These are phyloP conservation scores for Mallotus repandus DNA, from an alignment of 441 rosid species.

Conservation along the genomic window DNA sequence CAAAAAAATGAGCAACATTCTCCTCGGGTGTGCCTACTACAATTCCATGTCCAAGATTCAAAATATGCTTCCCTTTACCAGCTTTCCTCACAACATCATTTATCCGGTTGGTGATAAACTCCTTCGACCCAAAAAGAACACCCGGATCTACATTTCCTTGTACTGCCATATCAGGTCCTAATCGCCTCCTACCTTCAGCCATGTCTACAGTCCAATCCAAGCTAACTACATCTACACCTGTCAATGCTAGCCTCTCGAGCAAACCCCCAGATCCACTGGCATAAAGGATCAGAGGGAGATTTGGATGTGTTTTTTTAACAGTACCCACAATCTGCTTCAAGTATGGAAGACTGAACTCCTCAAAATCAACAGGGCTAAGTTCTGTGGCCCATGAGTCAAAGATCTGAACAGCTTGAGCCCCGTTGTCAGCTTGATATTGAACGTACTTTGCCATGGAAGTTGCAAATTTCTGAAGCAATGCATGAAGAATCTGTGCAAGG, in stretches of 20 bases:
- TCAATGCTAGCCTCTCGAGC: conserved; percentile 79
- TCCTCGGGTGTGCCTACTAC: conserved; percentile 94
- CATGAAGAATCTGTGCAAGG: conserved; percentile 64
- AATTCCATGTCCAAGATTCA: conserved; percentile 97
- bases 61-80: conserved; percentile 76
- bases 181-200: conserved; percentile 88
- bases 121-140: conserved; percentile 84
- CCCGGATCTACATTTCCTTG: conserved; percentile 97
- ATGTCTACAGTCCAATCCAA: conserved; percentile 98
- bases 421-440: conserved; percentile 76
- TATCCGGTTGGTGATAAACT: conserved; percentile 79
- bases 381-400: conserved; percentile 98
- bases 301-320: conserved; percentile 82
- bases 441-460: conserved; percentile 84
- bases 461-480: conserved; percentile 78
- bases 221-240: conserved; percentile 94
- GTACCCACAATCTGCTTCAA: conserved; percentile 78
- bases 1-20: conserved; percentile 91
- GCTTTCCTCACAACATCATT: conserved; percentile 86
- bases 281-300: conserved; percentile 81
- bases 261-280: conserved; percentile 95
- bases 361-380: conserved; percentile 94
- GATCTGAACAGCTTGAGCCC: conserved; percentile 98
- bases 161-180: conserved; percentile 73
- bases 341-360: conserved; percentile 88